Evolutionary conservation across 2,329 filamentous ascomycete species (phyloP).

Genomic region (Cladosporium sphaerospermum): DNA sequence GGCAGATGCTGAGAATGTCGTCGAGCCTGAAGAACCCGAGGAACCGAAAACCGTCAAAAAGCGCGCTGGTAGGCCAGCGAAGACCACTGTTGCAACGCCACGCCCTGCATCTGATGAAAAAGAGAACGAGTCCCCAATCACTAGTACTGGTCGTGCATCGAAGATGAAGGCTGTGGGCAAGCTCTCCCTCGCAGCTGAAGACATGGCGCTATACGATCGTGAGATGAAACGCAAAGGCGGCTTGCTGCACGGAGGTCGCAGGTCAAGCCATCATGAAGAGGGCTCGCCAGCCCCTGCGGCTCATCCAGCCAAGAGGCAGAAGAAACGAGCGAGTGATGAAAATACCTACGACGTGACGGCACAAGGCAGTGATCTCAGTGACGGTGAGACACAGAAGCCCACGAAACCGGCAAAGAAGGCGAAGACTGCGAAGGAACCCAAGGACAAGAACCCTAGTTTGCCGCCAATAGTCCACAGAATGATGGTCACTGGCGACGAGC

Average conservation of each 20-base stretch:
- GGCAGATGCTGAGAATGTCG: conserved; percentile 20
- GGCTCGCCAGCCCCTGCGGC: conserved; percentile 20
- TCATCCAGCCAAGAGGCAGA: conserved; percentile 16
- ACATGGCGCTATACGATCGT: conserved; percentile 87
- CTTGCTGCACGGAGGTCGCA: conserved; percentile 53
- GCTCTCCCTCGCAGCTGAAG: conserved; percentile 69
- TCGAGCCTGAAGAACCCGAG: conserved; percentile 13
- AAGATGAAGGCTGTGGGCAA: conserved; percentile 77
- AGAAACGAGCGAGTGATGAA: conserved; percentile 35
- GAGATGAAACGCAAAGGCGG: conserved; percentile 78
- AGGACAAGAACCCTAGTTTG: conserved; percentile 23
- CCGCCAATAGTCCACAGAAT: conserved; percentile 67
- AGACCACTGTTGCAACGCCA: conserved; percentile 23
- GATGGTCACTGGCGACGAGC: conserved; percentile 74
- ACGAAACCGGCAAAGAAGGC: conserved; percentile 44
- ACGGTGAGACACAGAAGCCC: conserved; percentile 40
- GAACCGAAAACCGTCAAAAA: conserved; percentile 22
- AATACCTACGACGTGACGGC: conserved; percentile 36
- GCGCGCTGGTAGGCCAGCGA: conserved; percentile 23
- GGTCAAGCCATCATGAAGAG: conserved; percentile 40
- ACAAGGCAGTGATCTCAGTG: conserved; percentile 39
- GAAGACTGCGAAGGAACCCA: conserved; percentile 47
- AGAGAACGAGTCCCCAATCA: conserved; percentile 78
- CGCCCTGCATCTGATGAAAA: conserved; percentile 43
- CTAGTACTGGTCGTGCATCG: conserved; percentile 69